Base-by-base conservation (phyloP, 2,329 filamentous ascomycete species). In the Exophiala oligosperma region DNA sequence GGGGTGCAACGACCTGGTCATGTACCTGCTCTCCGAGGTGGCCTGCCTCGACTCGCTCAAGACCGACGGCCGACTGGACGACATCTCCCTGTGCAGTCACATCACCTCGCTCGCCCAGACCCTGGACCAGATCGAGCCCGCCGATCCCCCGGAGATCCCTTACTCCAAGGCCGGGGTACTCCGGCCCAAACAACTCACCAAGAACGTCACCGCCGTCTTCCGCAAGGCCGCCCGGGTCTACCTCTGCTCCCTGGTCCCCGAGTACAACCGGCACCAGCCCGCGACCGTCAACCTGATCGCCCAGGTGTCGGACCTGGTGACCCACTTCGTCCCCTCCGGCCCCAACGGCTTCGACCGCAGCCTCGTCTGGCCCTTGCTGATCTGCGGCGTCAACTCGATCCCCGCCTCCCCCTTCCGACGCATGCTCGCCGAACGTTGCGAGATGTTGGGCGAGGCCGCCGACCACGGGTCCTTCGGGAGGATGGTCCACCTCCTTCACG, bases 11-110 rank as follows among this genome's bases (percentile, higher is more conserved):
- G 94, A 99, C 76, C 86, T 87, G 23, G 89, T 97, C 75, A 97
- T 99, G 92, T 97, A 96, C 74, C 81, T 97, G 68, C 96, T 99
- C 72, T 96, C 92, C 1, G 94, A 99, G 77, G 96, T 97, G 68
- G 91, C 93, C 54, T 97, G 94, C 74, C 85, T 99, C 53, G 94
- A 97, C 73, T 89, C 90, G 2, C 84, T 97, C 64, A 95, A 94
- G 80, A 78, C 81, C 40, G 85, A 89, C 60, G 90, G 89, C 67
- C 91, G 94, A 78, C 67, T 81, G 67, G 90, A 96, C 66, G 88
- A 94, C 69, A 87, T 94, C 64, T 85, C 86, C 51, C 85, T 97
- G 46, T 97, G 92, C 82, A 84, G 89, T 60, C 93, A 97, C 74
- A 91, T 97, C 40, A 87, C 89, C 62, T 86, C 89, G n/a, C 85